Base-by-base conservation (phyloP, 1,139 yeast genomes). In the Kodamaea plutei region DNA sequence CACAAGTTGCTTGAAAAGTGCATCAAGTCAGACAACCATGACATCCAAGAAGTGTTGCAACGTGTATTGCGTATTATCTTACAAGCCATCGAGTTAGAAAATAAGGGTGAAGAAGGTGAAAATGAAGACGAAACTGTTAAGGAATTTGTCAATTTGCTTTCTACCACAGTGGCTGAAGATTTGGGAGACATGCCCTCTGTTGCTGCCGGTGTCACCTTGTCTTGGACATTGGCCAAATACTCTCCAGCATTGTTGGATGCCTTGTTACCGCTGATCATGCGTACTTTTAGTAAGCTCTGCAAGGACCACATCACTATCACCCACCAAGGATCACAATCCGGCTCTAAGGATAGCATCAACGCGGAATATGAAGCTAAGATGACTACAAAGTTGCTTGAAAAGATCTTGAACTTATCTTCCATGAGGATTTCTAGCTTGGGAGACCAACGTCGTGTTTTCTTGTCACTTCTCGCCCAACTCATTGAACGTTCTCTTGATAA, bases 401-500 rank as follows among this genome's bases (percentile, higher is more conserved):
- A 83, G 54, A 76, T 87, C 18, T 64, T 93, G 31, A 82, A 81
- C 41, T 72, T 91, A 34, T 78, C 89, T 1, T 79, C 95, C 0
- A 71, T 76, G 67, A 74, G 96, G 46, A 85, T 93, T 10, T 76
- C 95, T 0, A 71, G 76, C 19, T 65, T 93, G 17, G 97, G 96
- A 1, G 99, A 93, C 44, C 96, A 93, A 50, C 74, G 98, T 37
- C 73, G 98, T 31, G 79, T 87, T 15, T 93, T 89, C 52, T 61
- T 93, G 41, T 81, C 95, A 0, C 65, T 89, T 7, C 67, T 91
- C 33, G 96, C 96, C 0, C 95, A 91, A 47, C 67, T 91, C 41
- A 84, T 91, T 43, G 98, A 93, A 47, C 73, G 95, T 28, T 85
- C 96, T 1, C 70, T 80, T 37, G 96, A 89, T 48, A 78, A 78